Percentiles rank a stretch among this genome's conserved stretches.
These are phyloP conservation scores for Mikania micrantha DNA, from an alignment of 129 eudicot genomes.

Conservation along the genomic window DNA sequence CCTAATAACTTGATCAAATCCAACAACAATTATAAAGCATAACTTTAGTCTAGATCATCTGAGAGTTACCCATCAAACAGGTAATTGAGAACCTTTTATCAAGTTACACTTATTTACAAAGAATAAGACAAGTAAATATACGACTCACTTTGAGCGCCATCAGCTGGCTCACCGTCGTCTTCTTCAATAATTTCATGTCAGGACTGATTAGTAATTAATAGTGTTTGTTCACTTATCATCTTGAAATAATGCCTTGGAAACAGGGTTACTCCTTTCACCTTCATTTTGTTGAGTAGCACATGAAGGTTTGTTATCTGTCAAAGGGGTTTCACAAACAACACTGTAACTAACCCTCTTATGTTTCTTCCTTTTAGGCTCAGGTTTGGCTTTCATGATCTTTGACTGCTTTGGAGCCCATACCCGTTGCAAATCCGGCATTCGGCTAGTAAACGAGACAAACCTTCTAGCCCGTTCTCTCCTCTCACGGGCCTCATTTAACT, in stretches of 20 bases:
- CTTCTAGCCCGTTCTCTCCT: slow-evolving; percentile 71
- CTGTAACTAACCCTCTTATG: slow-evolving; percentile 32
- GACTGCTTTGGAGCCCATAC: slow-evolving; percentile 93
- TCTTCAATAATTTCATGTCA: neutral
- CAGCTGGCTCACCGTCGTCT: neutral
- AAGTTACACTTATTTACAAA: no score
- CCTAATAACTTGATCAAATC: no score
- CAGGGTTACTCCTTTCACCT: slow-evolving; percentile 34
- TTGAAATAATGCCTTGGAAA: slow-evolving; percentile 82
- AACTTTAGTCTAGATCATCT: no score
- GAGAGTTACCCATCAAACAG: no score
- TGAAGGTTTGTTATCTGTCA: slow-evolving; percentile 32
- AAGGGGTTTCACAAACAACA: slow-evolving; percentile 82
- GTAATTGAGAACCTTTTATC: neutral
- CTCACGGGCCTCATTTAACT: slow-evolving; percentile 66
- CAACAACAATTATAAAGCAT: no score
- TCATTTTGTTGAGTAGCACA: slow-evolving; percentile 14
- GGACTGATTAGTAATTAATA: neutral
- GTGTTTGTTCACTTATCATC: slow-evolving; percentile 33
- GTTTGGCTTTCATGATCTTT: slow-evolving; percentile 34
- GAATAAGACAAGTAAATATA: slow-evolving; percentile 11
- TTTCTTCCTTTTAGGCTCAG: slow-evolving; percentile 51
- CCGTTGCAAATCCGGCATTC: slow-evolving; percentile 82
- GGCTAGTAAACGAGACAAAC: no score
- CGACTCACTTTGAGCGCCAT: neutral